These are phyloP conservation scores for Conidiobolus incongruus DNA, from an alignment of 371 early-diverging fungal species.

Conservation along the genomic window DNA sequence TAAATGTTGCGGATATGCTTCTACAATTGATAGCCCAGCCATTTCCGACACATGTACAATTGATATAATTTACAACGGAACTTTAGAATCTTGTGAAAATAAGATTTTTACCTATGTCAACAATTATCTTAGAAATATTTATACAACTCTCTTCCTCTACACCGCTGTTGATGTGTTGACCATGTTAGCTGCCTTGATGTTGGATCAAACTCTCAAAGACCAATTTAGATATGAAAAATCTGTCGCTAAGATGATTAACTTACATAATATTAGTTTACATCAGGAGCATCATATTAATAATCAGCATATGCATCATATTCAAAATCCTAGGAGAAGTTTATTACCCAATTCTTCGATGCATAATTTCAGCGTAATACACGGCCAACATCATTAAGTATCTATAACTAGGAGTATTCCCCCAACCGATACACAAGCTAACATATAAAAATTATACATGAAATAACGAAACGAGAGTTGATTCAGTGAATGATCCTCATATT, in stretches of 20 bases:
- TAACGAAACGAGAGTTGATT: too few relatives aligned
- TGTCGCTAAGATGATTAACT: slow-evolving; percentile 3
- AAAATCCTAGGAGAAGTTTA: too few relatives aligned
- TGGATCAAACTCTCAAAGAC: slow-evolving; percentile 13
- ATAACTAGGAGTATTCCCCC: too few relatives aligned
- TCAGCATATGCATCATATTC: too few relatives aligned
- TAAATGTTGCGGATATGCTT: slow-evolving; percentile 3
- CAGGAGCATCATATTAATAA: too few relatives aligned
- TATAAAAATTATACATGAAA: too few relatives aligned
- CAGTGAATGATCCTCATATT: too few relatives aligned
- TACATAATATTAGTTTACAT: too few relatives aligned
- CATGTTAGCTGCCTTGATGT: slow-evolving; percentile 10
- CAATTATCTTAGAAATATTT: slow-evolving; percentile 11
- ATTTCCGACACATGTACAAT: not conserved
- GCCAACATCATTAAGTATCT: too few relatives aligned
- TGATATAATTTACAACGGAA: not conserved
- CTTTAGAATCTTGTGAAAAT: not conserved
- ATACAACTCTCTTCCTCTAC: slow-evolving; percentile 13
- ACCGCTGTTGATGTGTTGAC: slow-evolving; percentile 11
- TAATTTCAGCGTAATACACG: too few relatives aligned
- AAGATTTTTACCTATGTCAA: slow-evolving; percentile 6
- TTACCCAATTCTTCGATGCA: too few relatives aligned
- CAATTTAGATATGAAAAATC: slow-evolving; percentile 10
- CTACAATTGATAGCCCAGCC: not conserved
- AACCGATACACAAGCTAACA: too few relatives aligned